Evolutionary conservation across 2,329 filamentous ascomycete species (phyloP).

Genomic region (Aurifilum marmelostoma): DNA sequence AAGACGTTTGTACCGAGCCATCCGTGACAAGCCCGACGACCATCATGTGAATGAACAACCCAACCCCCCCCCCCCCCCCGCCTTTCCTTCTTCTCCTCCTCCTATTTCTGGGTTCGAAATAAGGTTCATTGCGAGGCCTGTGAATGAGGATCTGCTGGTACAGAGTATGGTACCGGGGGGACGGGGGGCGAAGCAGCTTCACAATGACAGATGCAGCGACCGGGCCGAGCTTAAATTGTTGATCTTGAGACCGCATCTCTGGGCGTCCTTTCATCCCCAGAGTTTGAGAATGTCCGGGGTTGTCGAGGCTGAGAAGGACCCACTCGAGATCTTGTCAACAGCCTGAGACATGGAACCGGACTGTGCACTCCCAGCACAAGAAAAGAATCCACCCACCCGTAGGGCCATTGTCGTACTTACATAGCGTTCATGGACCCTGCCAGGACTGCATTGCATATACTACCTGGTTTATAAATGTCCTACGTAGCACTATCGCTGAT

Average conservation of each 20-base stretch:
- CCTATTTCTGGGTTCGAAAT: not conserved
- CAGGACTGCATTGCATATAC: not conserved
- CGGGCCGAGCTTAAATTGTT: conserved; percentile 1
- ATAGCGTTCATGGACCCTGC: too few species aligned
- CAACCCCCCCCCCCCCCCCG: too few species aligned
- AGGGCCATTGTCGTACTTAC: not conserved
- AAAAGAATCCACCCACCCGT: not conserved
- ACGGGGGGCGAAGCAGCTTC: conserved; percentile 3
- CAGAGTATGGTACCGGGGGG: not conserved
- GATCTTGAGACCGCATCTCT: not conserved
- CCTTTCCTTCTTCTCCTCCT: too few species aligned
- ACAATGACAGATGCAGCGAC: conserved; percentile 4
- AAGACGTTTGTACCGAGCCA: not conserved
- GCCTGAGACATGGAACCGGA: not conserved
- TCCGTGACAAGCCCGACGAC: not conserved
- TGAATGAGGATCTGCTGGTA: not conserved
- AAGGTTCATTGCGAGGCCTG: not conserved
- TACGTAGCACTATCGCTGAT: not conserved
- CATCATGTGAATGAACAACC: not conserved
- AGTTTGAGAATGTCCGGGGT: conserved; percentile 4
- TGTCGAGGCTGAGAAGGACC: not conserved
- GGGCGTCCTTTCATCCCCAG: not conserved
- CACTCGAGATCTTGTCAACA: not conserved
- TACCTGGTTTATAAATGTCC: not conserved
- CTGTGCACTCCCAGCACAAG: not conserved